Evolutionary conservation across 768 basidiomycete genomes (phyloP).

Genomic region (Candolleomyces aberdarensis): DNA sequence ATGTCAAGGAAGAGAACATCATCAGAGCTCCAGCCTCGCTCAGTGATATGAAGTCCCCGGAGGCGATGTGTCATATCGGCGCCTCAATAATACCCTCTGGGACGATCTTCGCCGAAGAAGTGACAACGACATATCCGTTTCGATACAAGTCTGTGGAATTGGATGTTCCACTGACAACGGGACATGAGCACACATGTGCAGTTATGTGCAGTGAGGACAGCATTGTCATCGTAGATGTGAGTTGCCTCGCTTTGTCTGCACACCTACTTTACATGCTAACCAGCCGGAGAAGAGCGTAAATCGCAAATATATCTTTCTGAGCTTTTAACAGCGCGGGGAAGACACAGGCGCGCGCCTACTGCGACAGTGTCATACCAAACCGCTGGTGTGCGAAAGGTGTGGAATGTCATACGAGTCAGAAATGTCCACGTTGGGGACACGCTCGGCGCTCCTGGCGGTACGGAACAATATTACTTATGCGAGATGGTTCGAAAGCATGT

Average conservation of each 20-base stretch:
- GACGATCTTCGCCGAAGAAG: conserved; percentile 37
- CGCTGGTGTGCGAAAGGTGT: no score
- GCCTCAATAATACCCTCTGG: conserved; percentile 20
- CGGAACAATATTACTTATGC: not conserved
- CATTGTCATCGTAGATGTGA: conserved; percentile 50
- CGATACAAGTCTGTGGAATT: conserved; percentile 29
- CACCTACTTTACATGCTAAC: not conserved
- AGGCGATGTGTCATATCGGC: conserved; percentile 2
- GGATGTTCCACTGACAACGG: conserved; percentile 15
- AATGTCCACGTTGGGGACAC: not conserved
- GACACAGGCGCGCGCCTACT: not conserved
- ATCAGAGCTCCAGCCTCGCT: not conserved
- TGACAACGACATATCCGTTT: conserved; percentile 47
- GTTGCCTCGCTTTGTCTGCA: conserved; percentile 15
- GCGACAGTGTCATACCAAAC: no score
- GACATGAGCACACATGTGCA: conserved; percentile 13
- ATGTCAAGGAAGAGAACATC: conserved; percentile 1
- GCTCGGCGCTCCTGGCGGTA: not conserved
- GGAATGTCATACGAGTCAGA: not conserved
- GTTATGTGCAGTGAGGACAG: conserved; percentile 59
- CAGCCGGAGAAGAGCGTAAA: conserved; percentile 8
- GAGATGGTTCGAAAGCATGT: not conserved
- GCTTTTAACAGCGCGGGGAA: not conserved
- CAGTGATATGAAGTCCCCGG: not conserved
- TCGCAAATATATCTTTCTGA: conserved; percentile 22